These are phyloP conservation scores for Fulvia fulva DNA, from an alignment of 2,329 filamentous ascomycete genomes.

Conservation along the genomic window DNA sequence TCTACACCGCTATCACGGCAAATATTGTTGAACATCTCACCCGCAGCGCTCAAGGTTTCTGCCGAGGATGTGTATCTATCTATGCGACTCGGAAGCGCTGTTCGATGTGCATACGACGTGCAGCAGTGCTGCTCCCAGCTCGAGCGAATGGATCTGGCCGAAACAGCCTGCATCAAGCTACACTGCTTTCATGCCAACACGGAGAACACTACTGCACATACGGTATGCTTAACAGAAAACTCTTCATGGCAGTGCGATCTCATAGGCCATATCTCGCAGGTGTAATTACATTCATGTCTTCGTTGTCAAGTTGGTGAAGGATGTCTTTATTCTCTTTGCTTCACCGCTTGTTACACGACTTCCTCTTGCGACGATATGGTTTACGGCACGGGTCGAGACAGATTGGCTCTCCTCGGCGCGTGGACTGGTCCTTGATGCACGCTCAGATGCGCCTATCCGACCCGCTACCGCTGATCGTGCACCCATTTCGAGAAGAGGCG, in stretches of 20 bases:
- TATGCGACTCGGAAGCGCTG: neutral
- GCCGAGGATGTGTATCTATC: conserved; percentile 1
- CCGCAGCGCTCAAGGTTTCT: conserved; percentile 8
- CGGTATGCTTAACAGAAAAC: conserved; percentile 18
- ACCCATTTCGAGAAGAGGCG: neutral
- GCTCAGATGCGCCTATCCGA: conserved; percentile 4
- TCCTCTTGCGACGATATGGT: neutral
- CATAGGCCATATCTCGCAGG: conserved; percentile 11
- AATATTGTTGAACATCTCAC: conserved; percentile 14
- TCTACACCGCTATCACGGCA: conserved; percentile 5
- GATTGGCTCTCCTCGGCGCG: conserved; percentile 4
- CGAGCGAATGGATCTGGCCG: conserved; percentile 11
- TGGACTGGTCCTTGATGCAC: neutral
- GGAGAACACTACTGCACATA: conserved; percentile 16
- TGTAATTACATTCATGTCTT: neutral
- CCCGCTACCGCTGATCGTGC: neutral
- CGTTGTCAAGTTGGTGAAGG: conserved; percentile 1
- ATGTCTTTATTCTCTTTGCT: conserved; percentile 2
- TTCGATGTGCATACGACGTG: neutral
- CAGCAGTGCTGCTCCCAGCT: neutral
- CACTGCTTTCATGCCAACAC: conserved; percentile 7
- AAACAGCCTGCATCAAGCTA: conserved; percentile 14
- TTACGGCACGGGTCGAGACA: conserved; percentile 1
- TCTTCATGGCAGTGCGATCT: conserved; percentile 9
- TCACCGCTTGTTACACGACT: conserved; percentile 18